phyloP scores from a whole-genome alignment of 345 rosid species.

The Moricandia arvensis region DNA sequence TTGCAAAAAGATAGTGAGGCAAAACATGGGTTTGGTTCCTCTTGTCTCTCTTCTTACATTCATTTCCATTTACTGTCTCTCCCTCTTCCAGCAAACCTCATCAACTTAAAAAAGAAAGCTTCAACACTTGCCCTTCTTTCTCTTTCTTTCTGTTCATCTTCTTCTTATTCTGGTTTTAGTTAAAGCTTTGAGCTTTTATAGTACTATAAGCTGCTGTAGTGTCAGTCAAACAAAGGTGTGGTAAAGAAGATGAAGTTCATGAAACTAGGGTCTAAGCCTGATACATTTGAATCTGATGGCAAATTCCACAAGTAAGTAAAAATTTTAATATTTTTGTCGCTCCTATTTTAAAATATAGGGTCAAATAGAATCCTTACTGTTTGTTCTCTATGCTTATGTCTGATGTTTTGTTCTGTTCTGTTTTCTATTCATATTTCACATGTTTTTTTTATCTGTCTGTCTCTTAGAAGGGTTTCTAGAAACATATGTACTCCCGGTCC shows the following conservation, averaged over 20 bases:
- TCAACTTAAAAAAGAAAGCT: background rate
- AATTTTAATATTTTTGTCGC: background rate
- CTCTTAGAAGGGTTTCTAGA: conserved; percentile 9
- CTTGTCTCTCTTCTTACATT: conserved; percentile 40
- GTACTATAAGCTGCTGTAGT: conserved; percentile 21
- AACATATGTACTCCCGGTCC: conserved; percentile 1
- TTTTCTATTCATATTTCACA: conserved; percentile 31
- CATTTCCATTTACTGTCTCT: conserved; percentile 44
- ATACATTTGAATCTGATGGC: conserved; percentile 74
- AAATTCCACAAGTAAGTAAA: conserved; percentile 57
- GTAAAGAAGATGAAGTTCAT: too few species aligned
- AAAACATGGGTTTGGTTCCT: conserved; percentile 37
- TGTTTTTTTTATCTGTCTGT: conserved; percentile 20
- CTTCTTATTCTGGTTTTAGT: conserved; percentile 7
- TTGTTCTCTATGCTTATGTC: conserved; percentile 29
- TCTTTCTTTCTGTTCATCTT: background rate
- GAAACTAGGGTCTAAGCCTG: conserved; percentile 75
- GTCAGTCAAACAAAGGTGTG: conserved; percentile 9
- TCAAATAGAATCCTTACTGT: conserved; percentile 24
- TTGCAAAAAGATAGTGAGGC: conserved; percentile 41
- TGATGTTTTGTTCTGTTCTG: conserved; percentile 14
- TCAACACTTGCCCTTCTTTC: background rate
- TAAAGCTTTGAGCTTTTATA: background rate
- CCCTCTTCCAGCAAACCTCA: conserved; percentile 25
- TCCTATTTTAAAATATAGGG: conserved; percentile 3